A percentile compares a stretch with the other conserved stretches of the same genome.
These are phyloP conservation scores for Diaporthe citri DNA, from an alignment of 2,329 filamentous ascomycete genomes.

Conservation along the genomic window DNA sequence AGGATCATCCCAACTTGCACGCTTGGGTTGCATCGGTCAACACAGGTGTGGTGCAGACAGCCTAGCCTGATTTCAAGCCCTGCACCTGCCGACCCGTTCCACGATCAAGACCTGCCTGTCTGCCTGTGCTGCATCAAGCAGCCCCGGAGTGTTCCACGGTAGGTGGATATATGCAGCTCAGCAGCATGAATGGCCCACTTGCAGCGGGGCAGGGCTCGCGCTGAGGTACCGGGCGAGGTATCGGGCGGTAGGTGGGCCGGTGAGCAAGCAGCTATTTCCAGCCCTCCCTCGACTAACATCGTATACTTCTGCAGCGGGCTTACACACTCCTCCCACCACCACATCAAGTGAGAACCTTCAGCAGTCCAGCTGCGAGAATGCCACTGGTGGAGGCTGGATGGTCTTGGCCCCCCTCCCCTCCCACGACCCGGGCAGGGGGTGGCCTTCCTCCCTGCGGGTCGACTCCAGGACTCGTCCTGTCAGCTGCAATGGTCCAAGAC, in stretches of 20 bases:
- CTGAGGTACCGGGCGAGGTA: slow-evolving; percentile 10
- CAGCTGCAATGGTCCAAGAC: slow-evolving; percentile 29
- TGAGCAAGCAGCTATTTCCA: slow-evolving; percentile 2
- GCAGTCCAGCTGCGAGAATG: slow-evolving; percentile 6
- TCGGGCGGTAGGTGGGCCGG: slow-evolving; percentile 7
- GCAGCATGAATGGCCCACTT: slow-evolving; percentile 28
- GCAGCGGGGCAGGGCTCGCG: slow-evolving; percentile 32
- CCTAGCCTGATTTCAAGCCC: slow-evolving; percentile 27
- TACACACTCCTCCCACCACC: background rate
- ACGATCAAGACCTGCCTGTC: slow-evolving; percentile 34
- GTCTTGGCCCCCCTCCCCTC: background rate
- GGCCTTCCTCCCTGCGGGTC: slow-evolving; percentile 29
- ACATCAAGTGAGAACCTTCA: slow-evolving; percentile 28
- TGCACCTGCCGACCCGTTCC: slow-evolving; percentile 36
- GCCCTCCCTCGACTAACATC: background rate
- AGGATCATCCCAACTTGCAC: slow-evolving; percentile 34
- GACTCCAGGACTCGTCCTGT: slow-evolving; percentile 26
- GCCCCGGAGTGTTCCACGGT: slow-evolving; percentile 18
- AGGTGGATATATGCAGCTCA: slow-evolving; percentile 30
- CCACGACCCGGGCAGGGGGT: slow-evolving; percentile 10
- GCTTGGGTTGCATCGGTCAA: slow-evolving; percentile 38
- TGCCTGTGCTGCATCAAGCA: slow-evolving; percentile 27
- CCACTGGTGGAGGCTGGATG: slow-evolving; percentile 25
- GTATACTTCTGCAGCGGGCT: slow-evolving; percentile 7
- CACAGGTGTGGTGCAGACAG: slow-evolving; percentile 32